These are phyloP conservation scores for Vicia sativa DNA, from an alignment of 306 rosid species.

Conservation along the genomic window DNA sequence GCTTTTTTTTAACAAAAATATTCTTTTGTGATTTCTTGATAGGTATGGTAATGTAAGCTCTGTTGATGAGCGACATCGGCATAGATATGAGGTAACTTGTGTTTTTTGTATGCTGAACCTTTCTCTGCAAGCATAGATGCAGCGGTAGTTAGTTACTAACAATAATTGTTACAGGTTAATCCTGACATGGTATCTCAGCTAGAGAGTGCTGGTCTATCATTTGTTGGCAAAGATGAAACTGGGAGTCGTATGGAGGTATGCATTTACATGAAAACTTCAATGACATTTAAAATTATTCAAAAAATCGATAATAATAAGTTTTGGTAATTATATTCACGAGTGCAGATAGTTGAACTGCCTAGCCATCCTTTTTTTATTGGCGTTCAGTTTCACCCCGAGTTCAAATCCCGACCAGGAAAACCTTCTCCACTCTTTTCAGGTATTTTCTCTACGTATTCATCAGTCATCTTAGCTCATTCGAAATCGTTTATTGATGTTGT, in stretches of 20 bases:
- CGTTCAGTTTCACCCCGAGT: slow-evolving; percentile 91
- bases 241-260: slow-evolving; percentile 80
- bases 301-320: slow-evolving; percentile 4
- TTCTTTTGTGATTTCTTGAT: slow-evolving; percentile 22
- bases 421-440: slow-evolving; percentile 82
- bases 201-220: slow-evolving; percentile 78
- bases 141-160: background rate
- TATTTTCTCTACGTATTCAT: slow-evolving; percentile 30
- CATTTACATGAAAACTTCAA: slow-evolving; percentile 16
- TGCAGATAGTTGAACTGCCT: slow-evolving; percentile 81
- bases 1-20: background rate
- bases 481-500: background rate
- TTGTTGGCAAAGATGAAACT: slow-evolving; percentile 84
- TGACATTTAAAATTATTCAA: background rate
- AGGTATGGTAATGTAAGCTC: slow-evolving; percentile 69
- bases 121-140: slow-evolving; percentile 5
- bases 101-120: slow-evolving; percentile 25
- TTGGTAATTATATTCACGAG: slow-evolving; percentile 32
- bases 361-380: slow-evolving; percentile 81
- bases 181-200: slow-evolving; percentile 79
- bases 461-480: background rate
- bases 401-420: slow-evolving; percentile 86
- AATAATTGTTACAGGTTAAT: slow-evolving; percentile 59
- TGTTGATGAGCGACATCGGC: slow-evolving; percentile 87
- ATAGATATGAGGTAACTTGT: slow-evolving; percentile 76